phyloP scores from a whole-genome alignment of 140 eudicot species.

The Anethum foeniculum region DNA sequence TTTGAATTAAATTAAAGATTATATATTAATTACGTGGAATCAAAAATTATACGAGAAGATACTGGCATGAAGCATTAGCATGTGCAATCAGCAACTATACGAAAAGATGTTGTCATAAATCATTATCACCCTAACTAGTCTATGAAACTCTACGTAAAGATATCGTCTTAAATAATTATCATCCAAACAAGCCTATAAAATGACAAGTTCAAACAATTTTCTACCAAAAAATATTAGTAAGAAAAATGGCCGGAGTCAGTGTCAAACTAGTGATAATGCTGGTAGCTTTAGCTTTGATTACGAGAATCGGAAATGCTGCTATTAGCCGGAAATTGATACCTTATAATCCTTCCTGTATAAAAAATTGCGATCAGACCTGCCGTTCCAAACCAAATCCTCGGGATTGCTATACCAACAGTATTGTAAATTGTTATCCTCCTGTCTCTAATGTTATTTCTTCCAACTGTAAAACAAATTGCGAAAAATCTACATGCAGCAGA shows the following conservation, averaged over 20 bases:
- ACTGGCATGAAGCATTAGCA: background rate
- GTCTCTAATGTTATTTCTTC: background rate
- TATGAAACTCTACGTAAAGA: too few relatives aligned
- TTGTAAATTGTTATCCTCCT: background rate
- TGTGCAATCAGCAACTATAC: background rate
- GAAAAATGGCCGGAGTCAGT: background rate
- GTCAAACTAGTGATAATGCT: background rate
- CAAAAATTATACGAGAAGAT: too few relatives aligned
- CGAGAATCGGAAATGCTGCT: background rate
- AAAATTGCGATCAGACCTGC: background rate
- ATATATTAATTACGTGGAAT: background rate
- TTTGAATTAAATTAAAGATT: background rate
- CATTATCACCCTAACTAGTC: too few relatives aligned
- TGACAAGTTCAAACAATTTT: background rate
- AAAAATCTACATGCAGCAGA: background rate
- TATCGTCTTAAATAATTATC: background rate
- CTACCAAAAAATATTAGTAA: too few relatives aligned
- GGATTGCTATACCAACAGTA: too few relatives aligned
- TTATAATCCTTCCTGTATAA: background rate
- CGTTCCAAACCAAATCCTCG: background rate
- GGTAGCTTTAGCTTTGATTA: too few relatives aligned
- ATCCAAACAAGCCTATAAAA: too few relatives aligned
- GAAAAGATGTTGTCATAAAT: too few relatives aligned
- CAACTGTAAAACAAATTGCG: background rate
- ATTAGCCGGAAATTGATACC: background rate